These are phyloP conservation scores for Candida nonsorbophila DNA, from an alignment of 805 yeast genomes.

Conservation along the genomic window DNA sequence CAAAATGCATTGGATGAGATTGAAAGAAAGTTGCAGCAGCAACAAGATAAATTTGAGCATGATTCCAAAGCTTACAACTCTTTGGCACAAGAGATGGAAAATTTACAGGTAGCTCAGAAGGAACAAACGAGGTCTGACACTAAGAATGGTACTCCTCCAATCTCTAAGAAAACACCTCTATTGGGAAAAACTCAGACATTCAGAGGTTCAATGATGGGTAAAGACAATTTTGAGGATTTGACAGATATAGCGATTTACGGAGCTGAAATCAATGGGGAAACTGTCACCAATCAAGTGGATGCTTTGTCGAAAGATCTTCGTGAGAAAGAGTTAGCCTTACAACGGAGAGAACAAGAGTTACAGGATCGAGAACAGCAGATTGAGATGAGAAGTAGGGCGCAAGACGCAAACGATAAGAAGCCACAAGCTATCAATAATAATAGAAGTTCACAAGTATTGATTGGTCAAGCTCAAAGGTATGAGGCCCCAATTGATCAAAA, in stretches of 20 bases:
- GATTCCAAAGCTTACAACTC: constrained; percentile 4
- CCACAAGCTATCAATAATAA: too few species aligned
- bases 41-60: constrained; percentile 9
- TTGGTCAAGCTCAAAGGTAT: too few species aligned
- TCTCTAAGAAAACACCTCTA: background rate
- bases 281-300: constrained; percentile 9
- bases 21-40: constrained; percentile 11
- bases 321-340: constrained; percentile 20
- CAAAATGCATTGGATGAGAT: constrained; percentile 12
- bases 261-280: constrained; percentile 26
- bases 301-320: constrained; percentile 9
- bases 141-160: background rate
- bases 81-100: constrained; percentile 6
- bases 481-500: too few species aligned
- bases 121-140: constrained; percentile 1
- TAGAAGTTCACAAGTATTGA: too few species aligned
- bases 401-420: too few species aligned
- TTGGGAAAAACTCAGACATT: background rate
- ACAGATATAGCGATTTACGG: constrained; percentile 34
- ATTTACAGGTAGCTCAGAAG: constrained; percentile 1
- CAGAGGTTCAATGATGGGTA: constrained; percentile 14
- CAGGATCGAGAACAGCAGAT: constrained; percentile 8
- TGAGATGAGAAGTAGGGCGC: constrained; percentile 3
- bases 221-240: constrained; percentile 28
- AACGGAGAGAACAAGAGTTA: constrained; percentile 21